A percentile compares a stretch with the other conserved stretches of the same genome.
phyloP scores from a whole-genome alignment of 148 eudicot genomes.

The Cornus controversa region DNA sequence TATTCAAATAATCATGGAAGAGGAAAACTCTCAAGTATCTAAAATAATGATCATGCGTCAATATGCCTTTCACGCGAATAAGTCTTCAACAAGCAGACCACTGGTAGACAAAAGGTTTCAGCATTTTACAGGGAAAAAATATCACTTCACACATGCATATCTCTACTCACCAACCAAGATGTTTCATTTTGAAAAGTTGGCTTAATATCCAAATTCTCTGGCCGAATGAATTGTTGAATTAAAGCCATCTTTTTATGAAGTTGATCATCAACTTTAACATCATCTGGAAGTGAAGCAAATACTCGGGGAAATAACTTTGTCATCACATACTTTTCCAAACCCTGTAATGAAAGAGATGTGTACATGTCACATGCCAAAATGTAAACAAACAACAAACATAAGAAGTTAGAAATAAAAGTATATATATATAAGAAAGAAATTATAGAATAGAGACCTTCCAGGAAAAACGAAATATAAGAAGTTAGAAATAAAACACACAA shows the following conservation, averaged over 20 bases:
- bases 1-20: not conserved
- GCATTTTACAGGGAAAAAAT: not conserved
- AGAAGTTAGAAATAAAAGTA: no score
- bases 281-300: constrained; percentile 81
- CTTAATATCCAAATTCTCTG: constrained; percentile 84
- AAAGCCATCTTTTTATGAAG: constrained; percentile 80
- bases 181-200: constrained; percentile 84
- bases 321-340: constrained; percentile 95
- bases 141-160: not conserved
- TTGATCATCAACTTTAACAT: constrained; percentile 66
- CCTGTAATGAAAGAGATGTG: constrained; percentile 44
- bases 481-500: not conserved
- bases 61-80: not conserved
- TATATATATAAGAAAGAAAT: not conserved
- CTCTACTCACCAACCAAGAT: constrained; percentile 88
- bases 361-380: no score
- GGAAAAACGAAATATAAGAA: not conserved
- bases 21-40: not conserved
- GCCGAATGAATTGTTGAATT: constrained; percentile 84
- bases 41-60: not conserved
- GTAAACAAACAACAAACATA: no score
- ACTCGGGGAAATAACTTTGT: constrained; percentile 80
- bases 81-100: not conserved
- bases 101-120: not conserved
- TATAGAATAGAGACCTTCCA: not conserved